Evolutionary conservation across 2,329 filamentous ascomycete genomes (phyloP).

Genomic region (Bipolaris oryzae): DNA sequence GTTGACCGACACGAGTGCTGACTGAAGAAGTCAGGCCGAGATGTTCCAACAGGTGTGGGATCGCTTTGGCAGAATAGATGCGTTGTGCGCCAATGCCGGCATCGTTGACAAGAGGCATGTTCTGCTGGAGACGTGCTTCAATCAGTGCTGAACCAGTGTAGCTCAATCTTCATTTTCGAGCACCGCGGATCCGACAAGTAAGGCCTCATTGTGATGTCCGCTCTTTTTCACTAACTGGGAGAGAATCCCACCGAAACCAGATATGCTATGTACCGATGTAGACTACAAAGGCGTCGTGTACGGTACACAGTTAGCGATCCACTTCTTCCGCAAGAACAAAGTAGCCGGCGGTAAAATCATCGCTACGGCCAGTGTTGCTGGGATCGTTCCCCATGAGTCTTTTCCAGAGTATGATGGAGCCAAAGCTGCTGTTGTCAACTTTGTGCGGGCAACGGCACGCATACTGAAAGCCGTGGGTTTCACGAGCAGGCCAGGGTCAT

Average conservation of each 20-base stretch:
- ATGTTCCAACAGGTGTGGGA: conserved; percentile 54
- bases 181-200: conserved; percentile 37
- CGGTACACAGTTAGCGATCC: conserved; percentile 55
- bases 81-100: conserved; percentile 59
- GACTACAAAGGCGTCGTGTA: conserved; percentile 60
- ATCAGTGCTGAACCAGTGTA: conserved; percentile 43
- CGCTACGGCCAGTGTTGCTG: conserved; percentile 53
- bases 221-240: conserved; percentile 1
- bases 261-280: conserved; percentile 56
- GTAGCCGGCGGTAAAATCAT: conserved; percentile 54
- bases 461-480: conserved; percentile 29
- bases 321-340: conserved; percentile 52
- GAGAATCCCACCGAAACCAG: conserved; percentile 54
- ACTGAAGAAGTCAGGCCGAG: conserved; percentile 48
- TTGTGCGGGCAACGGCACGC: conserved; percentile 29
- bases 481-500: not conserved
- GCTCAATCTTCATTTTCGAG: conserved; percentile 49
- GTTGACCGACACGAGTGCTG: not conserved
- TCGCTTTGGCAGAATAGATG: conserved; percentile 57
- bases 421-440: conserved; percentile 54
- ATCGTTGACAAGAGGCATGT: conserved; percentile 51
- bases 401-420: conserved; percentile 60
- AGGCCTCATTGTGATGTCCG: not conserved
- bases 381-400: conserved; percentile 52
- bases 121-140: not conserved